phyloP scores from a whole-genome alignment of 2,329 filamentous ascomycete genomes.

The Graphilbum ipis-grandicollis region DNA sequence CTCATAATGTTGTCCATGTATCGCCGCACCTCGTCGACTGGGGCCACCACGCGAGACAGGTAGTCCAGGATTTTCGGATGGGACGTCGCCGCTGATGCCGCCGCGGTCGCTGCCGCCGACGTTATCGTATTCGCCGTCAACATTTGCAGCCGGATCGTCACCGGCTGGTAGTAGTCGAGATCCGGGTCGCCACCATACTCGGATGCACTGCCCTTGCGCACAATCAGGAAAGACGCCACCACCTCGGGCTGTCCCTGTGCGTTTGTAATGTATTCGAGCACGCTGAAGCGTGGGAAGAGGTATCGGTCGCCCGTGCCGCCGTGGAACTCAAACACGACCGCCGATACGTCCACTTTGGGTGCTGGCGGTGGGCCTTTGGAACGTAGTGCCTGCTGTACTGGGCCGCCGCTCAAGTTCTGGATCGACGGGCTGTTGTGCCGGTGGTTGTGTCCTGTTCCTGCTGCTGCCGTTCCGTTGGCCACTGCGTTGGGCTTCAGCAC shows the following conservation, averaged over 20 bases:
- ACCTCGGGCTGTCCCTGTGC: conserved; percentile 35
- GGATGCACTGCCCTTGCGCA: conserved; percentile 51
- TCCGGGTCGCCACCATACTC: conserved; percentile 46
- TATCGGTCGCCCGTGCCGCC: conserved; percentile 57
- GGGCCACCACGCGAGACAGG: conserved; percentile 42
- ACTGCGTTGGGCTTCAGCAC: background rate
- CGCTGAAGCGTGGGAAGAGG: conserved; percentile 61
- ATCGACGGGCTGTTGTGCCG: too few species aligned
- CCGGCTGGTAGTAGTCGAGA: conserved; percentile 60
- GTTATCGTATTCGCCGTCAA: too few species aligned
- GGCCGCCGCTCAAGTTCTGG: conserved; percentile 5
- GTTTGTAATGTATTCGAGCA: conserved; percentile 46
- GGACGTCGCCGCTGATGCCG: conserved; percentile 22
- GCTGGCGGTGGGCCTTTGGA: conserved; percentile 40
- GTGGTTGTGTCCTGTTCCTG: background rate
- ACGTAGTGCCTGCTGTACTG: conserved; percentile 34
- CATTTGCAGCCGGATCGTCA: conserved; percentile 39
- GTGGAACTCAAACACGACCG: conserved; percentile 52
- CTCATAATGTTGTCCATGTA: conserved; percentile 59
- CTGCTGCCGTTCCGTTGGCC: background rate
- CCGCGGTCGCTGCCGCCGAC: background rate
- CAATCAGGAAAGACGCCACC: conserved; percentile 61
- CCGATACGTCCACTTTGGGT: conserved; percentile 41
- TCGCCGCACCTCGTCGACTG: conserved; percentile 41
- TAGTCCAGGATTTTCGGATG: conserved; percentile 41